Evolutionary conservation across 2,329 filamentous ascomycete species (phyloP), one percentile per base, ranked within the genome.

Genomic region (Colletotrichum coccodes): DNA sequence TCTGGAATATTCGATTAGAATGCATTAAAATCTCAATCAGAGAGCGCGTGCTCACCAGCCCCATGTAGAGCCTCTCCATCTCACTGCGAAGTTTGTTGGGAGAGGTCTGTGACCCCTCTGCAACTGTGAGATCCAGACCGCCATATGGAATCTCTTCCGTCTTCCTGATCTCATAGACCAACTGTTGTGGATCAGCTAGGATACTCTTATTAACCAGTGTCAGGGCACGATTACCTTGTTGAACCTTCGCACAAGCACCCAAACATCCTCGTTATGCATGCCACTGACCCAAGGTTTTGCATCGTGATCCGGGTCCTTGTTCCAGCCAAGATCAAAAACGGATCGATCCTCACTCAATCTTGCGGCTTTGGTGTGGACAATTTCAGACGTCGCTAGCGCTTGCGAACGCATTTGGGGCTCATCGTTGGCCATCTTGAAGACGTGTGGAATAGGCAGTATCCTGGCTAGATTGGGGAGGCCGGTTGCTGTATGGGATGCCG

Each of bases 31-130:
- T 4, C 14, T 12, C n/a, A 32, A 4, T 2, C 1, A 8, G 16
- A 23, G 3, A 3, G 2, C 3, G 8, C 8, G 8, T 3, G 46
- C 36, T 2, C 5, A 70, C 68, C 8, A 91, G 84, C 0, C 88
- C 90, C 81, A 89, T 90, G 73, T 91, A 91, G 32, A 91, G 79
- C 40, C 89, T 82, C 75, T 91, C 89, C 75, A 91, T 36, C 21
- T 64, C 50, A 3, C 50, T 56, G 21, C 62, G 62, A 7, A 64
- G 42, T 16, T 64, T 64, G 46, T 64, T 64, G 4, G 62, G 62
- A 3, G 62, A 50, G 34, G n/a, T 91, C 62, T 91, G 87, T 72
- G 90, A 89, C 70, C 90, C 87, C 59, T 89, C 86, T 4, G 88
- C 86, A 47, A 89, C 86, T 69, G 89, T 89, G 56, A 91, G 79